phyloP scores from a whole-genome alignment of 1,284 basidiomycete species.

The Pascua guehoae region DNA sequence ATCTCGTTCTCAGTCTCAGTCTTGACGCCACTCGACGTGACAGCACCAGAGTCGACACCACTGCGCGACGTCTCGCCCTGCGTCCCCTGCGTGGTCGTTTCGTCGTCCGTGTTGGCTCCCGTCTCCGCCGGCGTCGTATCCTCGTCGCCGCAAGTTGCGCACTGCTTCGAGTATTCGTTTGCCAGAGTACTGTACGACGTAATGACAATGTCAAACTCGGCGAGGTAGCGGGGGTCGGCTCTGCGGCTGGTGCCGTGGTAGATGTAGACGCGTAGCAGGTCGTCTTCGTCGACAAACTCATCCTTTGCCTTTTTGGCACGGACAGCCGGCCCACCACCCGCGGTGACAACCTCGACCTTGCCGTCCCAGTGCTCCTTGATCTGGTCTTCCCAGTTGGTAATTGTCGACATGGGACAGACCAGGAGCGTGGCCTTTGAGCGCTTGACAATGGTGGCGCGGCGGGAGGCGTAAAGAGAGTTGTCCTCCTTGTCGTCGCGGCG shows the following conservation, averaged over 20 bases:
- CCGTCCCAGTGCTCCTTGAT: conserved; percentile 93
- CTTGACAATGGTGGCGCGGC: conserved; percentile 68
- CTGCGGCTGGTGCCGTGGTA: conserved; percentile 92
- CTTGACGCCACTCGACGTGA: background rate
- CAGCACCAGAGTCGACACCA: background rate
- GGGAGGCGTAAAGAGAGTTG: conserved; percentile 45
- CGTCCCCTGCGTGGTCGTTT: conserved; percentile 16
- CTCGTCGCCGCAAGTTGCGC: conserved; percentile 56
- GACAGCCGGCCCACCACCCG: conserved; percentile 50
- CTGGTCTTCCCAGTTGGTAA: conserved; percentile 98
- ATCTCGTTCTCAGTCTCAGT: conserved; percentile 56
- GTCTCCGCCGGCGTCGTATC: conserved; percentile 36
- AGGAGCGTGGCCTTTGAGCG: conserved; percentile 90
- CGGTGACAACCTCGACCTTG: conserved; percentile 74
- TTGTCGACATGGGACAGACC: conserved; percentile 92
- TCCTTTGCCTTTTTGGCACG: conserved; percentile 24
- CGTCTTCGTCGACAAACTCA: conserved; percentile 24
- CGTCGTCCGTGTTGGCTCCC: conserved; percentile 37
- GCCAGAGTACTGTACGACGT: conserved; percentile 96
- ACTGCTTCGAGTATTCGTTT: conserved; percentile 90
- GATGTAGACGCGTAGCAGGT: conserved; percentile 73
- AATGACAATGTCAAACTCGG: conserved; percentile 94
- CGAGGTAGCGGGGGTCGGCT: conserved; percentile 75
- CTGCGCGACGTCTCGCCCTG: background rate
- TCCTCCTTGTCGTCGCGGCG: conserved; percentile 32